Evolutionary conservation across 2,329 filamentous ascomycete genomes (phyloP).

Genomic region (Penicillium sp.): DNA sequence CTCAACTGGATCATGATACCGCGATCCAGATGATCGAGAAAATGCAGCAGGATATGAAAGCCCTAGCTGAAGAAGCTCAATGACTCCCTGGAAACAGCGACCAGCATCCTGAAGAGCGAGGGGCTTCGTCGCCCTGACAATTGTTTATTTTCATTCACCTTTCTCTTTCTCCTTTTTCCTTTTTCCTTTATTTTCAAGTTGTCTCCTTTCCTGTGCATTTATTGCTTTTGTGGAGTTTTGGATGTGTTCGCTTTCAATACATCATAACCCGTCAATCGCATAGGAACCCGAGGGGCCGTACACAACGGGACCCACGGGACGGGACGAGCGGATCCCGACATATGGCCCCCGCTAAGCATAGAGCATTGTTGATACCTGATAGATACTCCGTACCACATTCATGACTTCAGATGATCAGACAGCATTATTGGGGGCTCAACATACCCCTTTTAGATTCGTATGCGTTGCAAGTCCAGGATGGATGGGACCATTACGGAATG

Average conservation of each 20-base stretch:
- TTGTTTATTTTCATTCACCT: neutral
- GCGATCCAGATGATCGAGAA: slow-evolving; percentile 16
- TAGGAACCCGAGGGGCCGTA: neutral
- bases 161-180: neutral
- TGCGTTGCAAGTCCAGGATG: neutral
- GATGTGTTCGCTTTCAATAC: slow-evolving; percentile 15
- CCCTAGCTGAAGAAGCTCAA: slow-evolving; percentile 7
- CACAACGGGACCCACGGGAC: slow-evolving; percentile 9
- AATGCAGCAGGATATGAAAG: slow-evolving; percentile 16
- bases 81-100: neutral
- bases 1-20: slow-evolving; percentile 12
- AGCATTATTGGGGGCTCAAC: neutral
- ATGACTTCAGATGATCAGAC: neutral
- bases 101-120: neutral
- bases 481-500: neutral
- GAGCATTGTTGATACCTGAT: neutral
- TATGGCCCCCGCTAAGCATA: slow-evolving; percentile 1
- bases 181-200: neutral
- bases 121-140: neutral
- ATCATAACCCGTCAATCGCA: neutral
- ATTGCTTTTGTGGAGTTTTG: slow-evolving; percentile 17
- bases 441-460: neutral
- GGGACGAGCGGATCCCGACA: slow-evolving; percentile 17
- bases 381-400: neutral
- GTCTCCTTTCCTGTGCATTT: slow-evolving; percentile 20